phyloP scores from a whole-genome alignment of 2,329 filamentous ascomycete species.

The Penicillium sp. region DNA sequence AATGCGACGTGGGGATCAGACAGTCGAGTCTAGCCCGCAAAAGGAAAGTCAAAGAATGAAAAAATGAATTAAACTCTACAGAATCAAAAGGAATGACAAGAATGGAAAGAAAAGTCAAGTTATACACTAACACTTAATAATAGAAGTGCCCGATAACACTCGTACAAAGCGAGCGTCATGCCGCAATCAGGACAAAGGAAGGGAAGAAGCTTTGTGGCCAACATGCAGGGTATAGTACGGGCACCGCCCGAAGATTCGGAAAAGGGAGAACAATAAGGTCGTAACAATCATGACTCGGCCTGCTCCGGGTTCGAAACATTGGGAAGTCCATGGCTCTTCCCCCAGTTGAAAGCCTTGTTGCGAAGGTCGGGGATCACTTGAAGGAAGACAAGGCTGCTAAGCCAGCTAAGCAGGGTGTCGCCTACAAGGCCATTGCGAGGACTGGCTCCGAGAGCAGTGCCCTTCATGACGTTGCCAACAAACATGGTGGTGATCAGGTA shows the following conservation, averaged over 20 bases:
- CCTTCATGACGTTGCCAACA: conserved; percentile 72
- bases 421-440: conserved; percentile 55
- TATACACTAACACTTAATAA: conserved; percentile 10
- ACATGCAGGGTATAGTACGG: conserved; percentile 32
- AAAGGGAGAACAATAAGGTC: conserved; percentile 10
- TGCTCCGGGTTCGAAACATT: conserved; percentile 10
- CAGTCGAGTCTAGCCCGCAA: not conserved
- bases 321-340: conserved; percentile 55
- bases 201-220: conserved; percentile 10
- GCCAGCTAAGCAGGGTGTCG: conserved; percentile 58
- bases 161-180: conserved; percentile 6
- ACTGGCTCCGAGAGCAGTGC: conserved; percentile 53
- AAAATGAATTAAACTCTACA: not conserved
- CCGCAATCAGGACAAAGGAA: conserved; percentile 10
- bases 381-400: conserved; percentile 56
- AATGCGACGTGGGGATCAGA: not conserved
- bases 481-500: conserved; percentile 77
- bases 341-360: conserved; percentile 58
- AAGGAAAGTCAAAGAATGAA: not conserved
- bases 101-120: not conserved
- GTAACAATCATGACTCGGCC: not conserved
- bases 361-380: conserved; percentile 61
- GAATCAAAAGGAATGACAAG: not conserved
- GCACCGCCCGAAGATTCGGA: conserved; percentile 16
- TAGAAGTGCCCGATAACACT: not conserved